Conservation (phyloP, 2,329 filamentous ascomycete species). For the Periglandula ipomoeae region DNA sequence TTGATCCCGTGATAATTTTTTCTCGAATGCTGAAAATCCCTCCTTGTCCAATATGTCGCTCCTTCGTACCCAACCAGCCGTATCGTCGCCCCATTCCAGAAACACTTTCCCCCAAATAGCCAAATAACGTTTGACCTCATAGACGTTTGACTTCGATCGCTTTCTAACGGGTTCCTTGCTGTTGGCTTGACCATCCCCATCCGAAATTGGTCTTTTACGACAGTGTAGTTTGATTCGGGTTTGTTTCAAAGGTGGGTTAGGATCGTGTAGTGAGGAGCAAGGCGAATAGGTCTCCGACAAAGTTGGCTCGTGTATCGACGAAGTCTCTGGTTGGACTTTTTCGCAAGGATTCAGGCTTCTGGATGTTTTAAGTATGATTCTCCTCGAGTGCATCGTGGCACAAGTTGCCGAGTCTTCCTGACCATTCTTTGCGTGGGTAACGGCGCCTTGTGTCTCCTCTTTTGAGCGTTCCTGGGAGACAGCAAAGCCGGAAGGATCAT, state of each 20-base stretch:
- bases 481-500: not conserved
- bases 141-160: not conserved
- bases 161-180: not conserved
- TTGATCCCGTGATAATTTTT: no score
- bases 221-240: not conserved
- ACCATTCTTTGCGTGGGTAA: not conserved
- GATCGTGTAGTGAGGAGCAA: no score
- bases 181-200: not conserved
- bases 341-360: not conserved
- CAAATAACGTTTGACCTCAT: not conserved
- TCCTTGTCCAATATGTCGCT: no score
- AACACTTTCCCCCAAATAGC: not conserved
- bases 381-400: not conserved
- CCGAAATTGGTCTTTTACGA: not conserved
- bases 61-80: not conserved
- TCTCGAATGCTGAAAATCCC: no score
- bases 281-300: not conserved
- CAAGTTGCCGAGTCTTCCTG: not conserved
- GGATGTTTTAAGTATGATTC: not conserved
- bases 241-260: not conserved
- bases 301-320: not conserved
- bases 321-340: not conserved
- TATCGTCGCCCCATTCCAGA: not conserved
- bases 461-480: not conserved
- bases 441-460: not conserved